A percentile compares a stretch with the other conserved stretches of the same genome.
phyloP scores from a whole-genome alignment of 148 eudicot genomes.

The Diospyros kaki region DNA sequence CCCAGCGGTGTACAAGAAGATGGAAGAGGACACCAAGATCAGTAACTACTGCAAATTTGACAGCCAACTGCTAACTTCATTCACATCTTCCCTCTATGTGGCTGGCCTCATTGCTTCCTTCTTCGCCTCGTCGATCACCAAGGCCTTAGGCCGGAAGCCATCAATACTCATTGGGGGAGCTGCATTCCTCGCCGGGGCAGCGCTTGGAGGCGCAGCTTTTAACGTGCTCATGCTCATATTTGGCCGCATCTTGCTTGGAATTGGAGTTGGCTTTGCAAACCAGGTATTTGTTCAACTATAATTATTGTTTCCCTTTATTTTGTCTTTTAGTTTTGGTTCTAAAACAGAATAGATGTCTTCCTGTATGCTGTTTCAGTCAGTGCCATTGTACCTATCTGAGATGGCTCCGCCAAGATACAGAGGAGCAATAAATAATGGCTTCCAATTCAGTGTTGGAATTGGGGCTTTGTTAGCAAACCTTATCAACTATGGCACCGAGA shows the following conservation, averaged over 20 bases:
- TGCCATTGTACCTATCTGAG: conserved; percentile 14
- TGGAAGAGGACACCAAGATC: conserved; percentile 8
- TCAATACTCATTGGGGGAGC: conserved; percentile 18
- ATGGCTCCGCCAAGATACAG: conserved; percentile 16
- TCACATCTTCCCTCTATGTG: conserved; percentile 25
- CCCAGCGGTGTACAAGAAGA: neutral
- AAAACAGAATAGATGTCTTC: no score
- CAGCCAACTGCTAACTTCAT: conserved; percentile 11
- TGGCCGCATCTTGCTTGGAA: conserved; percentile 21
- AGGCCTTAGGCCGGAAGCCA: conserved; percentile 32
- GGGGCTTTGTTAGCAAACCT: conserved; percentile 12
- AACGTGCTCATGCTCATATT: conserved; percentile 7
- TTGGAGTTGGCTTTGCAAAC: conserved; percentile 26
- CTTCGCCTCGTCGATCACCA: conserved; percentile 25
- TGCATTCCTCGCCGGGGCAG: conserved; percentile 5
- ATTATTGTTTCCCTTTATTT: no score
- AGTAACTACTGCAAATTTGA: conserved; percentile 15
- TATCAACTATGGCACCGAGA: conserved; percentile 9
- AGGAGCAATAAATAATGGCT: conserved; percentile 18
- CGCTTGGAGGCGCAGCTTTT: conserved; percentile 1
- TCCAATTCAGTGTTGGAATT: conserved; percentile 9
- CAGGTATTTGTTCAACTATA: conserved; percentile 8
- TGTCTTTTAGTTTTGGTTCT: no score
- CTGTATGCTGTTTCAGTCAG: neutral
- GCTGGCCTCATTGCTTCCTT: conserved; percentile 38